phyloP scores from a whole-genome alignment of 208 protist species.

The Leishmania tropica region DNA sequence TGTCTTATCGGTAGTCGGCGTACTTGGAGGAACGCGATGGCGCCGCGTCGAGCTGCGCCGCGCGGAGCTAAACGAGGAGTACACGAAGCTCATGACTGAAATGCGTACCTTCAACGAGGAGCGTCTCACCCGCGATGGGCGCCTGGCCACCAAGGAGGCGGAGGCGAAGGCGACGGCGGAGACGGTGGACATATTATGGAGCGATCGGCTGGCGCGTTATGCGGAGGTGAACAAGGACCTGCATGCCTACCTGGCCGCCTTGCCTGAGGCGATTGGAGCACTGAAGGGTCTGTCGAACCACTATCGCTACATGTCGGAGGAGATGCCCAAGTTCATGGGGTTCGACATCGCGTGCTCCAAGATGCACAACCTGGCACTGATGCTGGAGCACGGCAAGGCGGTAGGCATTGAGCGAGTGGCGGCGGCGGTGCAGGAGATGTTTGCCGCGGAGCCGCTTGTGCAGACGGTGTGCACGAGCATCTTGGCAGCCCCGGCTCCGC shows the following conservation, averaged over 20 bases:
- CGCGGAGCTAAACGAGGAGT: constrained; percentile 72
- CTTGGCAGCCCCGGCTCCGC: constrained; percentile 18
- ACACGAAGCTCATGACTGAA: constrained; percentile 48
- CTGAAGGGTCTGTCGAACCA: constrained; percentile 76
- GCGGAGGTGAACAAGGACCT: constrained; percentile 60
- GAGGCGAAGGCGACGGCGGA: constrained; percentile 40
- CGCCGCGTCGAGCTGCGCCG: constrained; percentile 46
- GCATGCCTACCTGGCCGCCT: constrained; percentile 62
- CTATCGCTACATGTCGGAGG: constrained; percentile 80
- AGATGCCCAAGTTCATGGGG: constrained; percentile 75
- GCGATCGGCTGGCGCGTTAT: constrained; percentile 75
- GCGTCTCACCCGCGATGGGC: constrained; percentile 36
- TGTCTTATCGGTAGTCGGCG: constrained; percentile 34
- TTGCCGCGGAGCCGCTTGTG: constrained; percentile 69
- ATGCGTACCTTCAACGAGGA: constrained; percentile 48
- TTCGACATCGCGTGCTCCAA: constrained; percentile 85
- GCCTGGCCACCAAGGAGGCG: constrained; percentile 44
- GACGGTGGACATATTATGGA: constrained; percentile 77
- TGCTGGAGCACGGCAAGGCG: constrained; percentile 56
- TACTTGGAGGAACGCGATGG: constrained; percentile 56
- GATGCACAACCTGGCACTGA: constrained; percentile 74
- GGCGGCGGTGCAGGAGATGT: constrained; percentile 60
- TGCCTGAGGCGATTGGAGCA: constrained; percentile 75
- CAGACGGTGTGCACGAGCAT: constrained; percentile 62
- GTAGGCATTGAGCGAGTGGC: constrained; percentile 59